Evolutionary conservation across 106 monocot species (phyloP), one percentile per base, ranked within the genome.

Genomic region (Phalaenopsis equestris): DNA sequence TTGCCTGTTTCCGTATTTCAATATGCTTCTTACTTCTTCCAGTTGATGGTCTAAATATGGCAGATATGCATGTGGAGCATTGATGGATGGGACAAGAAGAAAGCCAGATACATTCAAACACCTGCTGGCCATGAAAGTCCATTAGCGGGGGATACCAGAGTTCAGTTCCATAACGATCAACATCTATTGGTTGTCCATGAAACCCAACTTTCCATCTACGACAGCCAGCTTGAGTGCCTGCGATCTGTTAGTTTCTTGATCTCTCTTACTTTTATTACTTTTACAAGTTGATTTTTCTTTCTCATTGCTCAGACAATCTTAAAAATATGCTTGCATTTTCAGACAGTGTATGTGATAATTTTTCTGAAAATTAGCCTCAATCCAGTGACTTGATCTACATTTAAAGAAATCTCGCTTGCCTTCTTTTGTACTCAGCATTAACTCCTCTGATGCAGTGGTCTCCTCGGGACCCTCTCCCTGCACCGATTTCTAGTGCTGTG

Each of bases 91-190:
- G 98, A 99, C 81, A 94, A 95, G 78, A 91, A 84, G 84, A 99
- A 94, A 81, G 76, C 98, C 21, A 83, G 90, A 79, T 90, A 87
- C 73, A 94, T 99, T 78, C 98, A 92, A 76, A 78, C 86, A 72
- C 98, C 94, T 7, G 58, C 91, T 72, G 82, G 85, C 70, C 91
- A 88, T 79, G 76, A 87, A 8, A 58, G 75, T 14, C 89, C 94
- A 37, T 80, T 94, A 81, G 89, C 86, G 61, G 98, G 98, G 67
- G 98, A 99, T 38, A 99, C 98, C 15, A 92, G 83, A 80, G 98
- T 99, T 75, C 94, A 94, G 83, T 94, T 94, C 79, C 98, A 99
- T 84, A 99, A 99, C 87, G 98, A 99, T 82, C 98, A 99, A 81
- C 98, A 94, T 85, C 82, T 99, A 24, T 81, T 99, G 76, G 98